Percentiles rank a stretch among this genome's conserved stretches.
Evolutionary conservation across 1,284 basidiomycete species (phyloP).

Genomic region (Microbotryomycetes sp.): DNA sequence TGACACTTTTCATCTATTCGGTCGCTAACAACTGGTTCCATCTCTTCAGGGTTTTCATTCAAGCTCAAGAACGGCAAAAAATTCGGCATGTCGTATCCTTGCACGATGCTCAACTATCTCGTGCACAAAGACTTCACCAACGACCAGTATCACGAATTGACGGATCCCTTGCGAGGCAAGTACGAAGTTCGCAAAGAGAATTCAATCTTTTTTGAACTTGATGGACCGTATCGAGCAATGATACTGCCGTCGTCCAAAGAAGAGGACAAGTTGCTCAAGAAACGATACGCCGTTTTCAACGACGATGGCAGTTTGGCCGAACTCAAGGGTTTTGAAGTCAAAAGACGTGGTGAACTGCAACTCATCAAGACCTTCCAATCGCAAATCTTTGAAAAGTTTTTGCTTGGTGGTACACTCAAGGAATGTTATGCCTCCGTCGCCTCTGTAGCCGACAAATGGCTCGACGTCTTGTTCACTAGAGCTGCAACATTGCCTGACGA

Average conservation of each 20-base stretch:
- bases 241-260: conserved; percentile 98
- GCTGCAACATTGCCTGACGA: conserved; percentile 79
- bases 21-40: no score
- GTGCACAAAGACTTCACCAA: conserved; percentile 96
- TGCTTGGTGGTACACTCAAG: conserved; percentile 83
- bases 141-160: conserved; percentile 90
- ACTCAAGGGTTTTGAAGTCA: conserved; percentile 98
- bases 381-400: conserved; percentile 95
- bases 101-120: conserved; percentile 98
- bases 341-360: conserved; percentile 93
- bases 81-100: conserved; percentile 92
- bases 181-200: conserved; percentile 91
- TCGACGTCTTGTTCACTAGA: conserved; percentile 86
- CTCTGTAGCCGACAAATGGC: conserved; percentile 90
- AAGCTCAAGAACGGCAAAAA: conserved; percentile 80
- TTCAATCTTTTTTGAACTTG: conserved; percentile 99
- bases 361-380: conserved; percentile 99
- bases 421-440: conserved; percentile 96
- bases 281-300: conserved; percentile 99
- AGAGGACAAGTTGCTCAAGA: conserved; percentile 97
- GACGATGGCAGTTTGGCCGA: conserved; percentile 95
- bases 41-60: conserved; percentile 75
- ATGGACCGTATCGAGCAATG: conserved; percentile 98
- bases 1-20: no score
- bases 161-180: conserved; percentile 69